Evolutionary conservation across 2,329 filamentous ascomycete species (phyloP).

Genomic region (Cladosporium cucumerinum): DNA sequence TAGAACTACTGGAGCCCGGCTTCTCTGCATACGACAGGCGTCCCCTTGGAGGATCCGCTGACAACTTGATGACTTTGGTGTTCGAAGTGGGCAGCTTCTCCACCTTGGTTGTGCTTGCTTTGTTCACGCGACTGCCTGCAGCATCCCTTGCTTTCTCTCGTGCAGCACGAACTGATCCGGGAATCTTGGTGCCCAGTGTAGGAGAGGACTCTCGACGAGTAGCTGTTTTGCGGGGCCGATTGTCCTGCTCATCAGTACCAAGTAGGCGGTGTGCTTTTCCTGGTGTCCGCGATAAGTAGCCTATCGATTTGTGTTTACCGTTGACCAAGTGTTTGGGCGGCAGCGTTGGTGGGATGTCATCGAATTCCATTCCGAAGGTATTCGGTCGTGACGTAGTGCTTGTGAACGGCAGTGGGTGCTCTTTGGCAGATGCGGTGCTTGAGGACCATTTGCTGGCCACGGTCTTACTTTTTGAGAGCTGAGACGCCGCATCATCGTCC

Average conservation of each 20-base stretch:
- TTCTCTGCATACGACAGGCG: not conserved
- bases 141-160: conserved; percentile 15
- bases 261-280: conserved; percentile 8
- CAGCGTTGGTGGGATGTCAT: not conserved
- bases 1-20: not conserved
- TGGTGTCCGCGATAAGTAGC: conserved; percentile 23
- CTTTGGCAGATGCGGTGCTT: conserved; percentile 26
- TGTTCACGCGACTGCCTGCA: not conserved
- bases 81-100: conserved; percentile 9
- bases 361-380: not conserved
- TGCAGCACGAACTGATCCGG: conserved; percentile 21
- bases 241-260: conserved; percentile 3
- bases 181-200: conserved; percentile 22
- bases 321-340: not conserved
- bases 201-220: conserved; percentile 24
- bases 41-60: not conserved
- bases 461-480: conserved; percentile 10
- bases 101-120: not conserved
- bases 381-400: not conserved
- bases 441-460: conserved; percentile 29
- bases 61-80: conserved; percentile 2
- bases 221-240: not conserved
- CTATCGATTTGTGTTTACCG: conserved; percentile 17
- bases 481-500: conserved; percentile 8
- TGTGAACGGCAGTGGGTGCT: not conserved